Evolutionary conservation across 805 yeast genomes (phyloP).

Genomic region (Candida incommunis): DNA sequence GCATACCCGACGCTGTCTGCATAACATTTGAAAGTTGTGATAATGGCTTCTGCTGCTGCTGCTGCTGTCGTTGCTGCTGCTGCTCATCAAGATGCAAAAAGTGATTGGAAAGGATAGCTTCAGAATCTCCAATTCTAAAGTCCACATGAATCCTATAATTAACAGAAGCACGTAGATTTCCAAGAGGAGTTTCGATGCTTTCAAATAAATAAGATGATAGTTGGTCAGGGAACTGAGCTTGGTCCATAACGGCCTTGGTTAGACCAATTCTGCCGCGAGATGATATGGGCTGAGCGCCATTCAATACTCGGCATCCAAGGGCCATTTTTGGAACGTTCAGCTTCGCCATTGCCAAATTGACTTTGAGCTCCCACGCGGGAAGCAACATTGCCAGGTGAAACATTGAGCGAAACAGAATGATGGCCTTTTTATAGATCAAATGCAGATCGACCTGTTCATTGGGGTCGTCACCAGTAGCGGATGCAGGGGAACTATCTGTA

Average conservation of each 20-base stretch:
- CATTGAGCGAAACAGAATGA: constrained; percentile 59
- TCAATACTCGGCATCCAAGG: constrained; percentile 45
- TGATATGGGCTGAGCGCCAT: constrained; percentile 65
- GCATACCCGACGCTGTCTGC: constrained; percentile 7
- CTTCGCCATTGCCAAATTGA: constrained; percentile 28
- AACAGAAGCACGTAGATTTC: constrained; percentile 59
- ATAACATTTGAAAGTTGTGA: constrained; percentile 2
- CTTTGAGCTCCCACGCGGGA: constrained; percentile 54
- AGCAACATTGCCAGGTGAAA: constrained; percentile 51
- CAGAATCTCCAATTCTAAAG: constrained; percentile 55
- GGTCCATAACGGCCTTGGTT: constrained; percentile 43
- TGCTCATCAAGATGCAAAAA: constrained; percentile 34
- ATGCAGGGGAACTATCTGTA: not conserved
- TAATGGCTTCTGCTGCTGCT: constrained; percentile 3
- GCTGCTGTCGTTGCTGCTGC: constrained; percentile 3
- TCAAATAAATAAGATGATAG: constrained; percentile 47
- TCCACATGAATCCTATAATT: constrained; percentile 62
- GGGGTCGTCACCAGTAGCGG: not conserved
- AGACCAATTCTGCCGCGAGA: constrained; percentile 79
- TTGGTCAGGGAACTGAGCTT: constrained; percentile 32
- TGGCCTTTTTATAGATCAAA: constrained; percentile 56
- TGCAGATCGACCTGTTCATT: constrained; percentile 35
- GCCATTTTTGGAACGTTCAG: constrained; percentile 26
- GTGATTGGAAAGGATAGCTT: constrained; percentile 45
- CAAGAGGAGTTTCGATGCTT: constrained; percentile 64